phyloP scores from a whole-genome alignment of 179 eudicot genomes.

The Beta macrorhiza region DNA sequence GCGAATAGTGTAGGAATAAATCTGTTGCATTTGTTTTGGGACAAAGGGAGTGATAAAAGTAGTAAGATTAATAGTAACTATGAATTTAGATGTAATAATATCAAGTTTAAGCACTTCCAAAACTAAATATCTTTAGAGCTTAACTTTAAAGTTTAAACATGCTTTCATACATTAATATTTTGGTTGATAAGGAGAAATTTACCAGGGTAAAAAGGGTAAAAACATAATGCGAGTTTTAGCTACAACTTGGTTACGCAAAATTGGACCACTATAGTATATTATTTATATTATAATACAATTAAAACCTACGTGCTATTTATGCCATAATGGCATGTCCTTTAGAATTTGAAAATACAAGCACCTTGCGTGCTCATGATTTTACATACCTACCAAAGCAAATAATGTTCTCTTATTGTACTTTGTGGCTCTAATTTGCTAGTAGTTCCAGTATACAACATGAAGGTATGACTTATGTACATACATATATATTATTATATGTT shows the following conservation, averaged over 20 bases:
- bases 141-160: too few relatives aligned
- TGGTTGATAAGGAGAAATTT: too few relatives aligned
- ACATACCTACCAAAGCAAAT: conserved; percentile 4
- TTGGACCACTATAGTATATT: not conserved
- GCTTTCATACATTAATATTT: too few relatives aligned
- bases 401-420: conserved; percentile 14
- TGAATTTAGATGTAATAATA: too few relatives aligned
- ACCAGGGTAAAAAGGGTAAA: too few relatives aligned
- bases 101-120: too few relatives aligned
- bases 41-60: too few relatives aligned
- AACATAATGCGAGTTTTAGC: not conserved
- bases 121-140: too few relatives aligned
- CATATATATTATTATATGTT: conserved; percentile 9
- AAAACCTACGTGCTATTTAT: not conserved
- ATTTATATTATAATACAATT: not conserved
- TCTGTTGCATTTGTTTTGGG: too few relatives aligned
- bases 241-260: not conserved
- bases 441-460: conserved; percentile 7
- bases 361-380: conserved; percentile 1
- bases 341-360: not conserved
- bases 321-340: not conserved
- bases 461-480: conserved; percentile 13
- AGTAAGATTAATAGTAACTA: too few relatives aligned
- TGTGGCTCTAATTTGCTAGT: conserved; percentile 14
- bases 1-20: too few relatives aligned